Evolutionary conservation across 345 rosid genomes (phyloP).

Genomic region (Abelmoschus esculentus): DNA sequence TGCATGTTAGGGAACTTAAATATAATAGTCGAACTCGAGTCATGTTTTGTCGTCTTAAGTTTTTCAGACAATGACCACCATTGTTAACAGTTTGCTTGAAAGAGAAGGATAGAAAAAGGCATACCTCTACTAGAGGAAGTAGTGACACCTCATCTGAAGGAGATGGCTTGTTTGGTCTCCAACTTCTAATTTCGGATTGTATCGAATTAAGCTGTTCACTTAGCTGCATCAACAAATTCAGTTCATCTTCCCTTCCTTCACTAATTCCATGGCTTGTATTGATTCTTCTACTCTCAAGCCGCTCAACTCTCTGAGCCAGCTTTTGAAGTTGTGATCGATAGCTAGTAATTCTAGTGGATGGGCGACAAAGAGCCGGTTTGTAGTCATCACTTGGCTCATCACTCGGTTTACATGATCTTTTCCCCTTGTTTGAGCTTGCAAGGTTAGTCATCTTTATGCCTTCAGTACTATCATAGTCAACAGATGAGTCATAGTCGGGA

Average conservation of each 20-base stretch:
- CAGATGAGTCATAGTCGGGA: slow-evolving; percentile 9
- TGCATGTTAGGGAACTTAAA: too few species aligned
- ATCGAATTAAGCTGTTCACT: slow-evolving; percentile 51
- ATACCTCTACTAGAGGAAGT: slow-evolving; percentile 39
- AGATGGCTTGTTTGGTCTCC: slow-evolving; percentile 28
- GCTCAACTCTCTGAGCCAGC: slow-evolving; percentile 34
- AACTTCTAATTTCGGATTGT: slow-evolving; percentile 45
- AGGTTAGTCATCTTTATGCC: slow-evolving; percentile 24
- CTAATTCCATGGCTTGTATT: slow-evolving; percentile 26
- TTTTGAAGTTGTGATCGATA: slow-evolving; percentile 22
- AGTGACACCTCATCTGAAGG: slow-evolving; percentile 22
- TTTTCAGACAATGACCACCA: too few species aligned
- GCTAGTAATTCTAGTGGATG: neutral
- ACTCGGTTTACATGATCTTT: too few species aligned
- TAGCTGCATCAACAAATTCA: slow-evolving; percentile 57
- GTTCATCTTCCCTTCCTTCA: slow-evolving; percentile 34
- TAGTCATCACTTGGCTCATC: neutral
- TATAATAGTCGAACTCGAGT: too few species aligned
- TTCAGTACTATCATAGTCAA: slow-evolving; percentile 14
- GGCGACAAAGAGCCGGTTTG: slow-evolving; percentile 12
- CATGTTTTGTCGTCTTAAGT: too few species aligned
- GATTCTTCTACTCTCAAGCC: slow-evolving; percentile 37
- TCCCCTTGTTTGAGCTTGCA: slow-evolving; percentile 10
- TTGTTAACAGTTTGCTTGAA: too few species aligned
- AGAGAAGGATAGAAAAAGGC: neutral